phyloP scores from a whole-genome alignment of 345 rosid species.

The Gossypium anomalum region DNA sequence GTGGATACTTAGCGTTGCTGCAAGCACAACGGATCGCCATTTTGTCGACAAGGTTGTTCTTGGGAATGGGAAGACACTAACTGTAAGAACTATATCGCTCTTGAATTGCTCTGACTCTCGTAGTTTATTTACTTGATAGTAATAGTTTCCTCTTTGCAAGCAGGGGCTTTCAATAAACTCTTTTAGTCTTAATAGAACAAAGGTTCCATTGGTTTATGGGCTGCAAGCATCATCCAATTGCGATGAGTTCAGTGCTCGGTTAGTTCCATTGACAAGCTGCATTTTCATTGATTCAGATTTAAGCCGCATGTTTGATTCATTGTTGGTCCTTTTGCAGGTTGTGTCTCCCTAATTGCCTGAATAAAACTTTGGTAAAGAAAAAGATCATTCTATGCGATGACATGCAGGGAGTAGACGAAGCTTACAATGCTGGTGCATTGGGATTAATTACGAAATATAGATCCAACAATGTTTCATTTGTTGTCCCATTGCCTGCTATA shows the following conservation, averaged over 20 bases:
- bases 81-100: slow-evolving; percentile 24
- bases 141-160: not conserved
- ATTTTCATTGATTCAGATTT: slow-evolving; percentile 42
- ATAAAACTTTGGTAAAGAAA: slow-evolving; percentile 36
- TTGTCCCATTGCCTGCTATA: slow-evolving; percentile 24
- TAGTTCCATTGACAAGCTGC: slow-evolving; percentile 5
- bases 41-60: slow-evolving; percentile 33
- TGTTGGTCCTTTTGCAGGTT: slow-evolving; percentile 32
- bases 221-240: slow-evolving; percentile 13
- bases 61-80: slow-evolving; percentile 31
- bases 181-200: slow-evolving; percentile 18
- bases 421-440: slow-evolving; percentile 27
- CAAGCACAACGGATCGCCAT: slow-evolving; percentile 40
- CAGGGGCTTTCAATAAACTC: slow-evolving; percentile 39
- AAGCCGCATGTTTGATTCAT: not conserved
- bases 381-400: slow-evolving; percentile 50
- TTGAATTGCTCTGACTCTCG: not conserved
- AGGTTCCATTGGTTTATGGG: no score
- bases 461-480: slow-evolving; percentile 6
- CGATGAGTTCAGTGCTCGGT: not conserved
- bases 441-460: slow-evolving; percentile 22
- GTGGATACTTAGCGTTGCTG: slow-evolving; percentile 48
- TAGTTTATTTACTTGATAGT: not conserved
- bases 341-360: slow-evolving; percentile 15
- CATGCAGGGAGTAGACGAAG: not conserved